Conservation (phyloP, 2,329 filamentous ascomycete genomes). For the Diaporthe citrichinensis region DNA sequence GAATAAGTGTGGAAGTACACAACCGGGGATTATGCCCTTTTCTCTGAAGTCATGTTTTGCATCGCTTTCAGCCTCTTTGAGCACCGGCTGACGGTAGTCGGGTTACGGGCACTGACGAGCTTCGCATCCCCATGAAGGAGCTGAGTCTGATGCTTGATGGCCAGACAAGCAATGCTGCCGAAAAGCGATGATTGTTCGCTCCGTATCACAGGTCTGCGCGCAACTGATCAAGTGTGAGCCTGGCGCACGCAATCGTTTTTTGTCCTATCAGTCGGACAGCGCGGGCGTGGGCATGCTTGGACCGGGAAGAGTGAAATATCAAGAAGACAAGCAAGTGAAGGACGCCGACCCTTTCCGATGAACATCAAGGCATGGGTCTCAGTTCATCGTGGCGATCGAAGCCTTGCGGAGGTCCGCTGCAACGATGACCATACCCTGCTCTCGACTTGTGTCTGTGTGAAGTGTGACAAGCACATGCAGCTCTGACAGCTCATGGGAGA, state of each 20-base stretch:
- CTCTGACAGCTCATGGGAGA: neutral
- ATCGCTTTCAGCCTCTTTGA: neutral
- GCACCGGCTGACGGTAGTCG: neutral
- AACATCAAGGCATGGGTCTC: neutral
- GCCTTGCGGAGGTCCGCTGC: neutral
- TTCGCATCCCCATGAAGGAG: too few relatives aligned
- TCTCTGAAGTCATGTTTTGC: neutral
- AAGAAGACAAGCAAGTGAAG: neutral
- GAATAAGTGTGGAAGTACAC: neutral
- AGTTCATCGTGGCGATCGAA: neutral
- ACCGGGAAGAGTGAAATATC: neutral
- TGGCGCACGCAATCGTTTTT: too few relatives aligned
- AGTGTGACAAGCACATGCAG: neutral
- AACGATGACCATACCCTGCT: neutral
- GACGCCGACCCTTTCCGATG: neutral
- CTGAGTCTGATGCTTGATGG: neutral
- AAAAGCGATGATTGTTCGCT: neutral
- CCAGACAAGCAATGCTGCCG: neutral
- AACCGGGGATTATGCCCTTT: neutral
- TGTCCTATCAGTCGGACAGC: neutral
- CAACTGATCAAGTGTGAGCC: neutral
- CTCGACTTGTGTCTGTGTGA: neutral
- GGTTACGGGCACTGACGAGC: neutral
- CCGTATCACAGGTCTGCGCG: neutral
- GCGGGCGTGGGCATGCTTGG: neutral